These are phyloP conservation scores for Yarrowia sp. DNA, from an alignment of 805 yeast genomes.

Conservation along the genomic window DNA sequence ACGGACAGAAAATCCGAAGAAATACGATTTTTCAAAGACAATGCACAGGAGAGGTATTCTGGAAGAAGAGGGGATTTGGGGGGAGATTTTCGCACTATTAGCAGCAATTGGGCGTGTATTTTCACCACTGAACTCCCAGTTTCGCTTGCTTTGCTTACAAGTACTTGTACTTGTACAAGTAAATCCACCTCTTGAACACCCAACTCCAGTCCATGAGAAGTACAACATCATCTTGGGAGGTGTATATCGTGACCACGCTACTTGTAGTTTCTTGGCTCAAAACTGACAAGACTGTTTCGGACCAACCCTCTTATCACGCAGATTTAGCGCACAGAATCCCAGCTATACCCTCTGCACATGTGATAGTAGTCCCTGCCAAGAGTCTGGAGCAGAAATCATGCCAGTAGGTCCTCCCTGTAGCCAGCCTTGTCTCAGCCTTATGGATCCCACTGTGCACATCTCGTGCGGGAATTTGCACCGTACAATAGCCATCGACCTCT, in stretches of 20 bases:
- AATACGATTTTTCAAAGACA: no score
- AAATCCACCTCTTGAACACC: background rate
- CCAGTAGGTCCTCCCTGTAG: background rate
- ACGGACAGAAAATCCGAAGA: background rate
- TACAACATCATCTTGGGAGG: background rate
- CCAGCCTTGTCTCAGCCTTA: slow-evolving; percentile 4
- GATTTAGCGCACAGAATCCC: background rate
- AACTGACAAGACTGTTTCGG: background rate
- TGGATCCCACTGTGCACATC: background rate
- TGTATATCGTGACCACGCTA: background rate
- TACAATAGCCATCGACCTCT: no score
- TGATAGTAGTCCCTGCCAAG: slow-evolving; percentile 14
- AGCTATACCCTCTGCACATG: background rate
- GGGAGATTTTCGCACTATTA: no score
- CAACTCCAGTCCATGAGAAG: background rate
- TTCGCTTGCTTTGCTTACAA: no score
- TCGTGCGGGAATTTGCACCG: background rate
- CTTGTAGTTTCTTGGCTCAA: background rate
- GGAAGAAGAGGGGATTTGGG: no score
- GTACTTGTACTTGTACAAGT: no score
- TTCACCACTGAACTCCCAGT: no score
- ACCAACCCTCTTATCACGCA: background rate
- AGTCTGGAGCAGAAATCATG: slow-evolving; percentile 1
- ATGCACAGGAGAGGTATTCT: no score
- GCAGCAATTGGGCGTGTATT: no score